Evolutionary conservation across 1,284 basidiomycete genomes (phyloP), one percentile per base, ranked within the genome.

Genomic region (Moniliella sp.): DNA sequence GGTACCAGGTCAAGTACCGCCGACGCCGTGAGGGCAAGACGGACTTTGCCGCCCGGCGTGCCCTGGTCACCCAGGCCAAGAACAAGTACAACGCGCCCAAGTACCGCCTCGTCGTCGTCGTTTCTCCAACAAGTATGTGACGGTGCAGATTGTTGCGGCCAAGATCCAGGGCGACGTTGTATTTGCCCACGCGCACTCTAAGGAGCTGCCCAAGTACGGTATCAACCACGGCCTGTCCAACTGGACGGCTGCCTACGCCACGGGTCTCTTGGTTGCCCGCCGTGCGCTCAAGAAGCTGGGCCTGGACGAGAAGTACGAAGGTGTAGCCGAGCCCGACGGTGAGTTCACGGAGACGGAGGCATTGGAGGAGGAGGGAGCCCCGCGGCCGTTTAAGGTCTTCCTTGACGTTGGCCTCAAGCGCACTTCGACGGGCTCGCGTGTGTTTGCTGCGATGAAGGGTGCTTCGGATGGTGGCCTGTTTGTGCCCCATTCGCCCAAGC

Each of bases 51-150:
- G 88, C 88, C 40, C 80, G 88, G 56, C 88, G 91, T 69, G 76
- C 83, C 54, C 72, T 97, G 36, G 74, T 93, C 47, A 75, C 79
- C 39, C 91, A 99, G 73, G 84, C 88, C 47, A 99, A 97, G 74
- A 97, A 94, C 77, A 97, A 97, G 72, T 97, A 94, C 35, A 88
- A 91, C 58, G 81, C 83, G 23, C 86, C 84, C 44, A 94, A 94
- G 70, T 94, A 93, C 71, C 80, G 86, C 44, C 75, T 94, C 31
- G 91, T 94, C 41, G 91, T 97, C 58, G n/a, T n/a, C 83, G 91
- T 54, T 84, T 93, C 51, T 55, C 51, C 31, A 58, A 58, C 56
- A 43, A 42, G 25, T 58, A 46, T 39, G 46, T 57, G 32, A 52
- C 51, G 30, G 54, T 53, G 43, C 56, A 97, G 66, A 77, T 99